Evolutionary conservation across 1,284 basidiomycete genomes (phyloP).

Genomic region (Veloporphyrellus conicus): DNA sequence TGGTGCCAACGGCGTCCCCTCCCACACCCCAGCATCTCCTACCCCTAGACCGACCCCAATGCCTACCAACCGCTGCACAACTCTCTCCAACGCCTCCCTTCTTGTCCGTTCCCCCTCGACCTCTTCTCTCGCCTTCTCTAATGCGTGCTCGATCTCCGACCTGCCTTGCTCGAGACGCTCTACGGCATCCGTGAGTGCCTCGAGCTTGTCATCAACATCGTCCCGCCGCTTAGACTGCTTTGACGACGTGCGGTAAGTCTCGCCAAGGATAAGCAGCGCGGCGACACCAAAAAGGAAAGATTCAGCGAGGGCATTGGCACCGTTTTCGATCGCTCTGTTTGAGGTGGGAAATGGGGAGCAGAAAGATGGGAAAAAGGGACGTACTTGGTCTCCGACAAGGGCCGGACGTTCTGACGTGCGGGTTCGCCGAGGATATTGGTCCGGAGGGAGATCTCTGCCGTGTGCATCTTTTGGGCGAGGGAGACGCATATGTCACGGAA

Average conservation of each 20-base stretch:
- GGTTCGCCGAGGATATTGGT: conserved; percentile 79
- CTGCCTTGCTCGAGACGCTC: conserved; percentile 41
- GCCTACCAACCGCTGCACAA: conserved; percentile 65
- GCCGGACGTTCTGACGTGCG: conserved; percentile 65
- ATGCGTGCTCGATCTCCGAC: conserved; percentile 35
- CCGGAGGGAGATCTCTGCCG: conserved; percentile 71
- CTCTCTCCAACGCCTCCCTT: conserved; percentile 60
- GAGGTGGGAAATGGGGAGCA: not conserved
- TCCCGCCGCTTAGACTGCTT: conserved; percentile 73
- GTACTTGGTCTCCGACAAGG: conserved; percentile 78
- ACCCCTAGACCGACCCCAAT: conserved; percentile 72
- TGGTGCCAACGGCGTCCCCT: conserved; percentile 49
- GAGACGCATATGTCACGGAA: conserved; percentile 75
- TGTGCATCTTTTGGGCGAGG: conserved; percentile 80
- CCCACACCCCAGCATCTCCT: conserved; percentile 48
- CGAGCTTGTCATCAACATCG: conserved; percentile 69
- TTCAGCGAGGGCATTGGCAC: conserved; percentile 82
- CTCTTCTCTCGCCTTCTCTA: conserved; percentile 36
- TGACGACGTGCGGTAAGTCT: conserved; percentile 72
- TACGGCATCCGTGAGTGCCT: conserved; percentile 50
- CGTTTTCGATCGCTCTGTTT: conserved; percentile 80
- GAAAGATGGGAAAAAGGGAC: conserved; percentile 3
- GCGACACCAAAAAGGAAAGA: conserved; percentile 84
- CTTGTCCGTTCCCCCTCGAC: conserved; percentile 30
- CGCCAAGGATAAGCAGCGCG: conserved; percentile 70